Base-by-base conservation (phyloP, 2,329 filamentous ascomycete genomes). In the Claviceps humidiphila region DNA sequence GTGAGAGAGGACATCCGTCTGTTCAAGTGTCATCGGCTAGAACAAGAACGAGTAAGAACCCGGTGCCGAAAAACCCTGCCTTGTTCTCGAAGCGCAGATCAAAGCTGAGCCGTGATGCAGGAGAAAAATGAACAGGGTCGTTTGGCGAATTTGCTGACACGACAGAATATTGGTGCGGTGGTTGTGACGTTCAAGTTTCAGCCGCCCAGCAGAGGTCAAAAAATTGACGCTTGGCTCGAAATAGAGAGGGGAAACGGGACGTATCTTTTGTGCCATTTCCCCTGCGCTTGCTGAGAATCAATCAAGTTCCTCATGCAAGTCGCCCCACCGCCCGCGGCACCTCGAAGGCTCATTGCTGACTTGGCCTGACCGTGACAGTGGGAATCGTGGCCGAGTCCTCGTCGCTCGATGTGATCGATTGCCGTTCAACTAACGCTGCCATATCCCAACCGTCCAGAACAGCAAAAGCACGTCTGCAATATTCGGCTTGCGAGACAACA, bases 401-500 rank as follows among this genome's bases (percentile, higher is more conserved):
- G 20, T 20, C 20, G 20, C 20, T 20, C 5, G 30, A 50, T 39
- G 41, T 50, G 49, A 43, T 17, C n/a, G 41, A 39, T 43, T 40
- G 50, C 17, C 9, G n/a, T 52, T 34, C 43, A 34, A 30, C 37
- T 22, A 49, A 43, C 43, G 39, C 40, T 30, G 34, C 41, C 50
- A 20, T 20, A 51, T n/a, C 20, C 47, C 30, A 42, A 42, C 37
- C 47, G n/a, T 30, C 20, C 30, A 39, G 37, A 20, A 34, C 50
- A 17, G 14, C 34, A 47, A 41, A 20, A 20, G 24, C 39, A 41
- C 20, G 34, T 50, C 44, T 34, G 38, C 40, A 14, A 34, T 39
- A 38, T 38, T 9, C n/a, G 4, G 2, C 6, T 54, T 40, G 43
- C 40, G 57, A 54, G 37, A 58, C 57, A 47, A 54, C 56, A 55